These are phyloP conservation scores for Sisymbrium altissimum DNA, from an alignment of 345 rosid genomes.

Conservation along the genomic window DNA sequence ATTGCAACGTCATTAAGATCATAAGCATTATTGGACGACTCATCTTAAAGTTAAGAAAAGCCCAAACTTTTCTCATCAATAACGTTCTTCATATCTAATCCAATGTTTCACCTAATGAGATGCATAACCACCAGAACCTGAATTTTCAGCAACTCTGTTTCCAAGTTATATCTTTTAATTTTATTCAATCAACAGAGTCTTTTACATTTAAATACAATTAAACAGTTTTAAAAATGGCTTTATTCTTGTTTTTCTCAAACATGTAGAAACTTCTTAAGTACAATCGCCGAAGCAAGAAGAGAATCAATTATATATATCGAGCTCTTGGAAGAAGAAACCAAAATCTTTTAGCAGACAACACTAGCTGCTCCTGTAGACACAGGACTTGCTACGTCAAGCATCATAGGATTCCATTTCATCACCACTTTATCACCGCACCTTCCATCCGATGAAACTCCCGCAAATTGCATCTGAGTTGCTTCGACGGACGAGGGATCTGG, in stretches of 20 bases:
- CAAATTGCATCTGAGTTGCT: conserved; percentile 1
- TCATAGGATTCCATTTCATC: conserved; percentile 37
- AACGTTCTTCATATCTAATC: not conserved
- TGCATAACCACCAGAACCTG: not conserved
- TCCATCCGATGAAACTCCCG: conserved; percentile 20
- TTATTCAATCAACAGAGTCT: conserved; percentile 22
- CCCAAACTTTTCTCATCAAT: not conserved
- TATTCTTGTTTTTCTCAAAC: conserved; percentile 30
- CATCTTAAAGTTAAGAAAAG: too few species aligned
- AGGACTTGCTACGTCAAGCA: conserved; percentile 28
- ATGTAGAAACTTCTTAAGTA: conserved; percentile 11
- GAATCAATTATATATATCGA: not conserved
- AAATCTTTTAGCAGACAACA: conserved; percentile 33
- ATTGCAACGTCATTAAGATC: not conserved
- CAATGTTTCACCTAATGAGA: not conserved
- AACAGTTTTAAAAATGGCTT: not conserved
- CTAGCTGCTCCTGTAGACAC: conserved; percentile 27
- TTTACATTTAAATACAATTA: conserved; percentile 11
- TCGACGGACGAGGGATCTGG: not conserved
- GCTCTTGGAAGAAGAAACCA: not conserved
- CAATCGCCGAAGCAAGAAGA: conserved; percentile 7
- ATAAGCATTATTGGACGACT: not conserved
- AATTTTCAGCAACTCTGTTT: not conserved
- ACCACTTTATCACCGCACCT: conserved; percentile 29
- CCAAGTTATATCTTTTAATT: not conserved